Evolutionary conservation across 1,284 basidiomycete genomes (phyloP), one percentile per base, ranked within the genome.

Genomic region (Spongiforma sp.): DNA sequence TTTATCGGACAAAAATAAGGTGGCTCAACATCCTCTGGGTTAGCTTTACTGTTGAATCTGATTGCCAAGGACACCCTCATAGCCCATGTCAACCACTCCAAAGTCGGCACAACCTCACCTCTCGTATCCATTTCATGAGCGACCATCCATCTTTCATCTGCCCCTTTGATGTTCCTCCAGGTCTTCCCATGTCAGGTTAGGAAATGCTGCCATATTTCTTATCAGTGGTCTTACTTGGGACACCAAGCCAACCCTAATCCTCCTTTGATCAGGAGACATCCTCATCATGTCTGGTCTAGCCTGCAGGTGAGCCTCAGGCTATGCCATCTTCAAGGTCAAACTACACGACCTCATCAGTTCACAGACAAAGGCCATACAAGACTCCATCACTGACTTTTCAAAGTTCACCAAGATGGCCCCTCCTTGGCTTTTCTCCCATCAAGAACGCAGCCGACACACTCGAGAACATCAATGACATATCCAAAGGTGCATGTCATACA

Each of bases 51-150:
- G n/a, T n/a, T n/a, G n/a, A n/a, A n/a, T n/a, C 10, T 10, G 11
- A 28, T 52, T 9, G 2, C 34, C 36, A 74, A 91, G 83, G 94
- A 98, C 70, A 93, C 94, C 0, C 85, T 98, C 30, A 97, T 97
- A 91, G 95, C 87, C 0, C 95, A 98, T 73, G 93, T 96, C 41
- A 96, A 98, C 78, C 91, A 93, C 28, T 94, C 94, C 24, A 96
- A 98, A 76, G 83, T 93, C 21, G 93, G 89, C 73, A 90, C 86
- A 57, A 96, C 89, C 37, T 93, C 93, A 3, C 95, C 95, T 0
- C 84, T 98, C 0, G 93, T 97, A 5, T 96, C 94, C 0, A 88
- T 98, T 57, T 96, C 95, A 93, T 95, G 69, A 72, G 89, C 76
- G 39, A 15, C 30, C 36, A 37, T 65, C 37, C 34, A 48, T n/a